These are phyloP conservation scores for Pyrenophora tritici-repentis DNA, from an alignment of 2,329 filamentous ascomycete species.

Conservation along the genomic window DNA sequence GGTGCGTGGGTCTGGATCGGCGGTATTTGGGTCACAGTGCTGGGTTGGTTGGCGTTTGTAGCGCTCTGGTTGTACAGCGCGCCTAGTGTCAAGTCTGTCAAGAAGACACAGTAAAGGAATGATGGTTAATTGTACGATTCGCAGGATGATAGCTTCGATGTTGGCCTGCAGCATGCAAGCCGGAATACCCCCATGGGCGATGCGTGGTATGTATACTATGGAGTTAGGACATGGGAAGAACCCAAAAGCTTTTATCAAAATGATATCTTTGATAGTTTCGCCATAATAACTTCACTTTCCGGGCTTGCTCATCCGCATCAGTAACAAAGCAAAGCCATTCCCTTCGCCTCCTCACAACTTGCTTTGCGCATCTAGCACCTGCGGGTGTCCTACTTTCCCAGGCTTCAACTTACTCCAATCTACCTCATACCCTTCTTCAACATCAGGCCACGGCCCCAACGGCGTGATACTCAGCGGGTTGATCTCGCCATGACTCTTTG, in stretches of 20 bases:
- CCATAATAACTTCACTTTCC: background rate
- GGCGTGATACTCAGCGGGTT: conserved; percentile 68
- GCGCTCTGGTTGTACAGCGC: conserved; percentile 83
- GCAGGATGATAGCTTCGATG: background rate
- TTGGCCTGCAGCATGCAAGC: conserved; percentile 5
- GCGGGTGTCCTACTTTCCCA: conserved; percentile 54
- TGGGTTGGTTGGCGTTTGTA: conserved; percentile 84
- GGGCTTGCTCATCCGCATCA: too few species aligned
- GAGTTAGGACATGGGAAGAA: conserved; percentile 8
- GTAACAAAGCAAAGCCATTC: background rate
- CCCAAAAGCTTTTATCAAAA: conserved; percentile 15
- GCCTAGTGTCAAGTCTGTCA: conserved; percentile 57
- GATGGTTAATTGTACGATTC: background rate
- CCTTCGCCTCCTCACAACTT: conserved; percentile 23
- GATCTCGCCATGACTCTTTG: conserved; percentile 64
- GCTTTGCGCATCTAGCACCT: conserved; percentile 37
- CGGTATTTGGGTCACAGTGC: conserved; percentile 81
- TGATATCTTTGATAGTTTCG: conserved; percentile 1
- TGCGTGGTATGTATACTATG: conserved; percentile 21
- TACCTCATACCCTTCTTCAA: conserved; percentile 58
- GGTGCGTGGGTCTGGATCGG: conserved; percentile 94
- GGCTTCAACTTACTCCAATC: conserved; percentile 56
- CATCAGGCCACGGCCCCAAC: conserved; percentile 63
- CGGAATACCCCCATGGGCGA: conserved; percentile 12
- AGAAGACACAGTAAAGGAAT: conserved; percentile 54